Conservation (phyloP, 805 yeast species). For the Yamadazyma philogaea region DNA sequence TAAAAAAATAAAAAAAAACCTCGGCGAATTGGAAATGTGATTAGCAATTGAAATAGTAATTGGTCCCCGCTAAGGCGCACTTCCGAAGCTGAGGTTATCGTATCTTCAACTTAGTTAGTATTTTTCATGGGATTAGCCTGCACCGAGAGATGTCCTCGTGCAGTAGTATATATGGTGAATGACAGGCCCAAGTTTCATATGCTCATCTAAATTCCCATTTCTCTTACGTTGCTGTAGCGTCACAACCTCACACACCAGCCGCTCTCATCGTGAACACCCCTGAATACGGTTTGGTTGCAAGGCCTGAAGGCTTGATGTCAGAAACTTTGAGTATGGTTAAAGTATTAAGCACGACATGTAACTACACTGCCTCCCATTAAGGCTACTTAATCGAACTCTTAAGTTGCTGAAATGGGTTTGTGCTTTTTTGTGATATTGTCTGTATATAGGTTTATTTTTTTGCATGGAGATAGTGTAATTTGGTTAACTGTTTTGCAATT, state of each 20-base stretch:
- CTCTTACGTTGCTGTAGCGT: background rate
- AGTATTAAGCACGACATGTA: too few species aligned
- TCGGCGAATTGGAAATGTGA: background rate
- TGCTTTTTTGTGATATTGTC: background rate
- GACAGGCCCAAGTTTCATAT: background rate
- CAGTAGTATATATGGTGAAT: background rate
- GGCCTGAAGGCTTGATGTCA: too few species aligned
- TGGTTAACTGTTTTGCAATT: background rate
- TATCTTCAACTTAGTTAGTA: too few species aligned
- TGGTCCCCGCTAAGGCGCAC: background rate
- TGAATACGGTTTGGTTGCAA: too few species aligned
- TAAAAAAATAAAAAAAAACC: too few species aligned
- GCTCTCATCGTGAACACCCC: background rate
- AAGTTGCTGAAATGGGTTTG: background rate
- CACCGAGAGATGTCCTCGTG: too few species aligned
- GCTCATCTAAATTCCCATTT: background rate
- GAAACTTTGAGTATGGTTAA: too few species aligned
- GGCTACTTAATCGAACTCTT: background rate
- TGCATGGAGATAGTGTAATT: constrained; percentile 3
- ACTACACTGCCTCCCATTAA: background rate
- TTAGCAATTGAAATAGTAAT: background rate
- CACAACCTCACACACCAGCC: too few species aligned
- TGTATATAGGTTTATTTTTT: background rate
- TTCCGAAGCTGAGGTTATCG: too few species aligned
- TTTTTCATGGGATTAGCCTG: too few species aligned